phyloP scores from a whole-genome alignment of 768 basidiomycete genomes.

The Lenzites betulinus region DNA sequence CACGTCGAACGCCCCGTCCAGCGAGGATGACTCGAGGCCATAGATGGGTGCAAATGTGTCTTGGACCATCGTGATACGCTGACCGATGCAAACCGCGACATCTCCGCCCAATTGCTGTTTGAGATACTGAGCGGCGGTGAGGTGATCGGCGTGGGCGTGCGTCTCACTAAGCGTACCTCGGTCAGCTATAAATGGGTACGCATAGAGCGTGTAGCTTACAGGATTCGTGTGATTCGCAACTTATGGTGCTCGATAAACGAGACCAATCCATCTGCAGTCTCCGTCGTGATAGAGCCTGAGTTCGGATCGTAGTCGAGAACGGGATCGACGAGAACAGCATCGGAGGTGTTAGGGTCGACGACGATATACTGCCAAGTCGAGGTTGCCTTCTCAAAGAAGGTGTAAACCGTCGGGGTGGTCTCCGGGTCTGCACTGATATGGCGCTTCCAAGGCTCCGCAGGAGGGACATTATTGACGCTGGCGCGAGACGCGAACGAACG shows the following conservation, averaged over 20 bases:
- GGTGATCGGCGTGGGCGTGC: constrained; percentile 43
- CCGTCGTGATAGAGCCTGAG: constrained; percentile 34
- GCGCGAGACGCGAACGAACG: constrained; percentile 9
- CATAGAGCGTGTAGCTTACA: constrained; percentile 27
- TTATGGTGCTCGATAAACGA: constrained; percentile 33
- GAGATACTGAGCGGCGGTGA: constrained; percentile 39
- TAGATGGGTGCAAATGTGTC: constrained; percentile 38
- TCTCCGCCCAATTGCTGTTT: constrained; percentile 33
- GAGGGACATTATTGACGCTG: constrained; percentile 10
- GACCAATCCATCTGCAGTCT: constrained; percentile 36
- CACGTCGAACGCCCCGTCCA: constrained; percentile 36
- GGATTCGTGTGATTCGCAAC: constrained; percentile 36
- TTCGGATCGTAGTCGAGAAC: constrained; percentile 40
- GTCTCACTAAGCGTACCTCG: constrained; percentile 31
- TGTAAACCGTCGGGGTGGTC: constrained; percentile 29
- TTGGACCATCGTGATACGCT: constrained; percentile 38
- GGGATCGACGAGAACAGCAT: constrained; percentile 41
- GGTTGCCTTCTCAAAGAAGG: constrained; percentile 33
- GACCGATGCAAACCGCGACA: constrained; percentile 39
- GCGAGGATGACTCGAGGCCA: constrained; percentile 28
- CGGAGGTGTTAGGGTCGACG: constrained; percentile 53
- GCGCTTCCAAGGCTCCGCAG: constrained; percentile 27
- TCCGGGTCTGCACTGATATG: constrained; percentile 22
- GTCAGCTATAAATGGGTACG: neutral
- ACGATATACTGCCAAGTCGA: constrained; percentile 56